A percentile compares a stretch with the other conserved stretches of the same genome.
Conservation (phyloP, 805 yeast species). For the Barnettozyma siamensis region DNA sequence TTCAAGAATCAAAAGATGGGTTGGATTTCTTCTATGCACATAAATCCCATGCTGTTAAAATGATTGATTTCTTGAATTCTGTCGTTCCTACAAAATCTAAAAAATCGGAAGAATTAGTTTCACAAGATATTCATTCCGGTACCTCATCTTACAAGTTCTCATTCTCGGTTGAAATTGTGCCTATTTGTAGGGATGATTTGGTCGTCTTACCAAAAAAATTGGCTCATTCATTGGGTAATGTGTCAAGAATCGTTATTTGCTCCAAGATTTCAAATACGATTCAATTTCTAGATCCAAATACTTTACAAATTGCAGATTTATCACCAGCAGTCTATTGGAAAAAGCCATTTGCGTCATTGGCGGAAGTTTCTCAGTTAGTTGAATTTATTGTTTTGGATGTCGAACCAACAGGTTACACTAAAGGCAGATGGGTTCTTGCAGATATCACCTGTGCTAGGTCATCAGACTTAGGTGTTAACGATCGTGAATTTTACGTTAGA, state of each 20-base stretch:
- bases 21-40: conserved; percentile 88
- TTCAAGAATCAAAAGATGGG: conserved; percentile 90
- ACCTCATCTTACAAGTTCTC: conserved; percentile 84
- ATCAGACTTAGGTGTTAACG: conserved; percentile 81
- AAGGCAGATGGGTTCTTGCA: conserved; percentile 77
- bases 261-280: conserved; percentile 74
- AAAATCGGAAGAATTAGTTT: conserved; percentile 85
- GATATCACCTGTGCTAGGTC: conserved; percentile 91
- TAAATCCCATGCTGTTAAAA: conserved; percentile 86
- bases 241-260: conserved; percentile 77
- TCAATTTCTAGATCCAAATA: conserved; percentile 82
- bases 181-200: conserved; percentile 94
- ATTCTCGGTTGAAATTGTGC: conserved; percentile 89
- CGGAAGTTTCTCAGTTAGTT: conserved; percentile 67
- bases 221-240: conserved; percentile 79
- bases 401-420: conserved; percentile 79
- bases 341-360: conserved; percentile 67
- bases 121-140: conserved; percentile 90
- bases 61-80: conserved; percentile 82
- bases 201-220: conserved; percentile 85
- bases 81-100: conserved; percentile 82
- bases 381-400: conserved; percentile 92
- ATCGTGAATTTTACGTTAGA: conserved; percentile 74
- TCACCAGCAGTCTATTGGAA: conserved; percentile 75
- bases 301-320: conserved; percentile 74